Evolutionary conservation across 345 rosid species (phyloP), one percentile per base, ranked within the genome.

Genomic region (Citrus cavaleriei): DNA sequence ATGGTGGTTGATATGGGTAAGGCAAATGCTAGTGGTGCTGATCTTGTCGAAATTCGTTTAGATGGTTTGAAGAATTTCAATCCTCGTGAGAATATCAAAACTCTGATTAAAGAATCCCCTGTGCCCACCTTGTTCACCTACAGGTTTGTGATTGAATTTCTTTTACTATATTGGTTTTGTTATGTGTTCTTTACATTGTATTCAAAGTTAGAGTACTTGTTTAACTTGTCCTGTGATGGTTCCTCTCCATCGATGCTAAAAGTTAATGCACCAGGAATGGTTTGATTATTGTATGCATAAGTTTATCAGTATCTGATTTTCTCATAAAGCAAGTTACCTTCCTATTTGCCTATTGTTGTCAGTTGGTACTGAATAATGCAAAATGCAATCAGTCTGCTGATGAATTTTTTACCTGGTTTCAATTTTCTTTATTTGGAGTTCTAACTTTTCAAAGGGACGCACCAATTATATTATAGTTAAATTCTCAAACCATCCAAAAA

Each of bases 71-170:
- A 85, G 63, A 78, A 38, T 24, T 89, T 92, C 75, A 77, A 71
- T 79, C 91, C 96, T 59, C 55, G 16, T 22, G 79, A 77, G 3
- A 91, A 89, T 80, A 78, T 95, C 27, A 78, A 83, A 35, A 73
- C 83, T 77, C 84, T 95, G 73, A 89, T 95, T n/a, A 58, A 72
- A 10, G 72, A 82, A 30, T 92, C 90, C 77, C 89, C 92, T 65
- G 84, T 93, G 75, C 98, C 99, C 58, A 88, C 95, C 74, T 83
- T 95, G 8, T 91, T 92, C 91, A 95, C 99, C 54, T 91, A 92
- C 91, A 91, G 99, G 99, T 95, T 77, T 32, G 72, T 64, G 3
- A 0, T 6, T 84, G 13, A 28, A 35, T 77, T 8, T 12, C 51
- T 35, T 75, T 74, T 25, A 6, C 30, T 2, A 21, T n/a, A 38